Base-by-base conservation (phyloP, 2,329 filamentous ascomycete genomes). In the Biscogniauxia sp. region DNA sequence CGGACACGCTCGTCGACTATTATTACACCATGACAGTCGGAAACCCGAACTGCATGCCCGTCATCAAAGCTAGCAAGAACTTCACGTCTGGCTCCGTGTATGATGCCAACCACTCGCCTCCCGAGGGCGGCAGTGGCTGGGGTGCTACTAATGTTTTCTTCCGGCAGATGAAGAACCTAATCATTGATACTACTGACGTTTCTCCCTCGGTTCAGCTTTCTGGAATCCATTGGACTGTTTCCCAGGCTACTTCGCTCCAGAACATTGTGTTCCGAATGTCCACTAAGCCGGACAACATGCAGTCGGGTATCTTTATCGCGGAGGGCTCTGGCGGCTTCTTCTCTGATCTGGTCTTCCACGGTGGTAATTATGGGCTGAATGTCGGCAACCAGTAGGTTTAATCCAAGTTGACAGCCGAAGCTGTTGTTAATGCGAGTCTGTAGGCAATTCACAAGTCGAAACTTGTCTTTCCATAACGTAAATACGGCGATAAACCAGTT, bases 21-120 rank as follows among this genome's bases (percentile, higher is more conserved):
- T 95, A 93, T 78, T 92, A 92, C 73, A 93, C 91, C 1, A 88
- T 92, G 74, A 81, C 94, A 19, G 69, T 76, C 5, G 76, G 78
- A 20, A 76, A 77, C 61, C 76, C 76, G 51, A 66, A 74, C 41
- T 66, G 77, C 68, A 62, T 80, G 73, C 70, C 89, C 7, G 79
- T 80, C 2, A 79, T 88, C 59, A 82, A 83, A 67, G 84, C 84
- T 1, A 75, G 79, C 1, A 63, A 79, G 0, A 76, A 73, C 54
- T 88, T 88, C 66, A 64, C 66, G 17, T 77, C 69, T 23, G 74
- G 78, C 17, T 78, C 77, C 2, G 71, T 83, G 32, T 75, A 83
- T 19, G 80, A 83, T 53, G 77, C 75, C 2, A 77, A 82, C 56
- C 73, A 74, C 8, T 82, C 82, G 58, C 74, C 76, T 11, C 70